These are phyloP conservation scores for Solanum boliviense DNA, from an alignment of 257 asterid genomes.

Conservation along the genomic window DNA sequence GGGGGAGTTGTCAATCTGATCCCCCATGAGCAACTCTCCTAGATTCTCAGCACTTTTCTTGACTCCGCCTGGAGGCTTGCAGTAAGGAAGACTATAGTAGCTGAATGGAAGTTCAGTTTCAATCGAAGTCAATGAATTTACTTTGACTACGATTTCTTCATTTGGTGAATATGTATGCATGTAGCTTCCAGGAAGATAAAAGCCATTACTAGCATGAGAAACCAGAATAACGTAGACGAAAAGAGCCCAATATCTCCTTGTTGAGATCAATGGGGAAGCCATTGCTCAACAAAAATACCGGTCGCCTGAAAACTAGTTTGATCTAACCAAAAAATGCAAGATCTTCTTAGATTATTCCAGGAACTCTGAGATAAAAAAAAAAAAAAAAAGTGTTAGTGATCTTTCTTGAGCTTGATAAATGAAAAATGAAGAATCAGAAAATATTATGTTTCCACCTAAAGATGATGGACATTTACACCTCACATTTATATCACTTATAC, in stretches of 20 bases:
- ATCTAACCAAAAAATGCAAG: conserved; percentile 10
- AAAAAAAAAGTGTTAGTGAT: background rate
- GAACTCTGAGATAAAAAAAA: background rate
- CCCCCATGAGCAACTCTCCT: conserved; percentile 79
- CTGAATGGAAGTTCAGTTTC: conserved; percentile 73
- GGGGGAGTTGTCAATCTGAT: conserved; percentile 72
- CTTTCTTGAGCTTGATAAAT: background rate
- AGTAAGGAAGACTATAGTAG: conserved; percentile 71
- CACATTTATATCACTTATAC: background rate
- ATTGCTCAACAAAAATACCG: conserved; percentile 34
- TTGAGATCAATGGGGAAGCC: conserved; percentile 48
- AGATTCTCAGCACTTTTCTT: conserved; percentile 82
- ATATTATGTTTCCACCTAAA: background rate
- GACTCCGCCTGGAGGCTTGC: conserved; percentile 47
- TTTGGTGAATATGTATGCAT: conserved; percentile 55
- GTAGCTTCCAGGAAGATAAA: conserved; percentile 76
- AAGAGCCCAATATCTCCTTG: conserved; percentile 34
- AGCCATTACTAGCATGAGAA: conserved; percentile 45
- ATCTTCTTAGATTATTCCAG: background rate
- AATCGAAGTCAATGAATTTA: conserved; percentile 75
- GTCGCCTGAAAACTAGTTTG: conserved; percentile 13
- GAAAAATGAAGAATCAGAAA: background rate
- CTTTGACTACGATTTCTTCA: conserved; percentile 46
- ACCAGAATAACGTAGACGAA: conserved; percentile 35
- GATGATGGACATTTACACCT: background rate